Evolutionary conservation across 139 green algal genomes (phyloP).

Genomic region (Micromonas pusilla): DNA sequence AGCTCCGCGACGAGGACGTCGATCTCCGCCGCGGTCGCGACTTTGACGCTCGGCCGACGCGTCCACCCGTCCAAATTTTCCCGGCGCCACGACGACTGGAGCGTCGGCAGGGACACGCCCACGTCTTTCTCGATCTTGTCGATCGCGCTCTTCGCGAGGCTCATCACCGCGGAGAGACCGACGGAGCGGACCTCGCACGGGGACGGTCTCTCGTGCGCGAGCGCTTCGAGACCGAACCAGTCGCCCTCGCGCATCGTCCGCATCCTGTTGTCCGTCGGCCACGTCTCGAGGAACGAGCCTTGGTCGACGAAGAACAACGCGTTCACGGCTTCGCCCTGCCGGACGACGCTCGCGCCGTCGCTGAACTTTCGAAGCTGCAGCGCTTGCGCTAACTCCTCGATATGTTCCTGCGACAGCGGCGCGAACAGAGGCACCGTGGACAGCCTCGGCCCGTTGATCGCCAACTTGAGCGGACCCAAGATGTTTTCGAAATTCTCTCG

Average conservation of each 20-base stretch:
- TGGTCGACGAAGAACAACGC: slow-evolving; percentile 79
- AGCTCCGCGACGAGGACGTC: background rate
- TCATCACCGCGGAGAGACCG: too few species aligned
- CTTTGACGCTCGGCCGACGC: background rate
- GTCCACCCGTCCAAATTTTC: too few species aligned
- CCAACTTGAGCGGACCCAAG: slow-evolving; percentile 67
- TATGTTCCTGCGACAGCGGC: background rate
- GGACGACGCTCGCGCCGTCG: slow-evolving; percentile 52
- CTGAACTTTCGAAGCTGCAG: background rate
- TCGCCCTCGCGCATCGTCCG: too few species aligned
- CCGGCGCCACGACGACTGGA: too few species aligned
- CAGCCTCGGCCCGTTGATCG: slow-evolving; percentile 74
- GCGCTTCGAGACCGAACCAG: too few species aligned
- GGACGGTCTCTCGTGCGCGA: too few species aligned
- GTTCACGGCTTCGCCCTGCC: slow-evolving; percentile 55
- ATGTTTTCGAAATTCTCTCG: slow-evolving; percentile 63
- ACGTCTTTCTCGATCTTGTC: too few species aligned
- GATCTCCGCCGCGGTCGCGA: background rate
- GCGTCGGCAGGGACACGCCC: too few species aligned
- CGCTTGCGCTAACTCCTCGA: background rate
- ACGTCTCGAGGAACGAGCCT: slow-evolving; percentile 35
- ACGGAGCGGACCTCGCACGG: too few species aligned
- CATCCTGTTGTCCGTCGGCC: too few species aligned
- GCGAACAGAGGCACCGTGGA: slow-evolving; percentile 49
- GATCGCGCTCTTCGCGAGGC: too few species aligned